Conservation (phyloP, 192 early-diverging fungal genomes). For the Chytriomyces sp. region DNA sequence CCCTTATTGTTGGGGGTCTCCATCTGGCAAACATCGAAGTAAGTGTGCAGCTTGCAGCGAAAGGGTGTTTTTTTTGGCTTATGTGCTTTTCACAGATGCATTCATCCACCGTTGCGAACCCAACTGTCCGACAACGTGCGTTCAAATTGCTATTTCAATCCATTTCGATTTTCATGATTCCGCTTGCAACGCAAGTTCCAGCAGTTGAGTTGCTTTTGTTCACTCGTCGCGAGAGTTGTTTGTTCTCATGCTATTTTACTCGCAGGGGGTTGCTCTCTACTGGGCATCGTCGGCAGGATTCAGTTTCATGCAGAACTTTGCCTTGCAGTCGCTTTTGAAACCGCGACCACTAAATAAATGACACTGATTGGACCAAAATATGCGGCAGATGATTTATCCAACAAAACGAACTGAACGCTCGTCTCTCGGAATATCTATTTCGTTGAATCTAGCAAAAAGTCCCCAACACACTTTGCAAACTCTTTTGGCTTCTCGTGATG, state of each 20-base stretch:
- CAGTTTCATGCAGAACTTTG: conserved; percentile 65
- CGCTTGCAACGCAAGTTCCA: conserved; percentile 72
- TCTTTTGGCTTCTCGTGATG: conserved; percentile 9
- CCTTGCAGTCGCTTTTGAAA: conserved; percentile 41
- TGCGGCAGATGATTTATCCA: no score
- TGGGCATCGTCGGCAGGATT: conserved; percentile 75
- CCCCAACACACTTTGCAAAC: background rate
- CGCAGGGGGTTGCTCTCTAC: conserved; percentile 70
- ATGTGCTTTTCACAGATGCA: background rate
- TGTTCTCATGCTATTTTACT: background rate
- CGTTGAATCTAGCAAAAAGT: background rate
- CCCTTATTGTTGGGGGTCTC: conserved; percentile 64
- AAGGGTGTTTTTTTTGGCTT: background rate
- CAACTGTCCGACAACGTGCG: conserved; percentile 15
- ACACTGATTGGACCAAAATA: no score
- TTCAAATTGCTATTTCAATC: conserved; percentile 50
- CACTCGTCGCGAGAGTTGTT: background rate
- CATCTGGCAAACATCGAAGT: conserved; percentile 79
- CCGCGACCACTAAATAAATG: no score
- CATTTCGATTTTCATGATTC: conserved; percentile 65
- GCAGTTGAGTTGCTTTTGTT: conserved; percentile 17
- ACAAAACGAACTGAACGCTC: no score
- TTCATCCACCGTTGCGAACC: conserved; percentile 1
- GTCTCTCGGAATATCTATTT: no score
- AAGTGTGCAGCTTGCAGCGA: conserved; percentile 3